Percentiles rank a stretch among this genome's conserved stretches.
Conservation (phyloP, 192 early-diverging fungal species). For the Cetraspora pellucida region DNA sequence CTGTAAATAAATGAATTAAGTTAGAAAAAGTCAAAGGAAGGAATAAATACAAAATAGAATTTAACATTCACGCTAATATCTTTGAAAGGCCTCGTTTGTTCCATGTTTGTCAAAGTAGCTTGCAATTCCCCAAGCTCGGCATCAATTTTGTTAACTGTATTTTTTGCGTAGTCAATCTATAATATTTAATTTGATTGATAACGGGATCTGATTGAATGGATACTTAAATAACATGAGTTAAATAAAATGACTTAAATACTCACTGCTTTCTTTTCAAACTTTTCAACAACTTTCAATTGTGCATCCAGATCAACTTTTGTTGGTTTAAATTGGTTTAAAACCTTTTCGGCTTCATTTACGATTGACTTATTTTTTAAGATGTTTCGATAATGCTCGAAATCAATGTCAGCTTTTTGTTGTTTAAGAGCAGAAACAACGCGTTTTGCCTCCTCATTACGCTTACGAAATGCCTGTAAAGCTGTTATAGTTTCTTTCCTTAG, state of each 20-base stretch:
- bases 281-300: slow-evolving; percentile 81
- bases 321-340: slow-evolving; percentile 78
- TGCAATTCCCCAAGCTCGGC: slow-evolving; percentile 85
- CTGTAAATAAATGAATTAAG: slow-evolving; percentile 45
- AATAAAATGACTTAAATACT: slow-evolving; percentile 32
- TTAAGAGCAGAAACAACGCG: slow-evolving; percentile 80
- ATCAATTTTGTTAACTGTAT: slow-evolving; percentile 82
- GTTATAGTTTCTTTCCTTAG: slow-evolving; percentile 88
- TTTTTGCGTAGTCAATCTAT: slow-evolving; percentile 81
- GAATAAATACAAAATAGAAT: slow-evolving; percentile 25
- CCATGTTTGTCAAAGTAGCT: slow-evolving; percentile 90
- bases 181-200: background rate
- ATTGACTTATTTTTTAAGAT: slow-evolving; percentile 91
- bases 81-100: slow-evolving; percentile 89
- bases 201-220: background rate
- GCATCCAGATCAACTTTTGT: slow-evolving; percentile 79
- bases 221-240: background rate
- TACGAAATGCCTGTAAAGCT: slow-evolving; percentile 87
- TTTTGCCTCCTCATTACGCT: slow-evolving; percentile 89
- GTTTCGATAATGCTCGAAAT: slow-evolving; percentile 87
- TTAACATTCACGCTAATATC: slow-evolving; percentile 77
- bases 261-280: slow-evolving; percentile 79
- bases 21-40: slow-evolving; percentile 23
- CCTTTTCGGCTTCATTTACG: slow-evolving; percentile 88
- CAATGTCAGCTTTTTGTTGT: slow-evolving; percentile 78